These are phyloP conservation scores for Pseudopyricularia javanii DNA, from an alignment of 2,329 filamentous ascomycete genomes.

Conservation along the genomic window DNA sequence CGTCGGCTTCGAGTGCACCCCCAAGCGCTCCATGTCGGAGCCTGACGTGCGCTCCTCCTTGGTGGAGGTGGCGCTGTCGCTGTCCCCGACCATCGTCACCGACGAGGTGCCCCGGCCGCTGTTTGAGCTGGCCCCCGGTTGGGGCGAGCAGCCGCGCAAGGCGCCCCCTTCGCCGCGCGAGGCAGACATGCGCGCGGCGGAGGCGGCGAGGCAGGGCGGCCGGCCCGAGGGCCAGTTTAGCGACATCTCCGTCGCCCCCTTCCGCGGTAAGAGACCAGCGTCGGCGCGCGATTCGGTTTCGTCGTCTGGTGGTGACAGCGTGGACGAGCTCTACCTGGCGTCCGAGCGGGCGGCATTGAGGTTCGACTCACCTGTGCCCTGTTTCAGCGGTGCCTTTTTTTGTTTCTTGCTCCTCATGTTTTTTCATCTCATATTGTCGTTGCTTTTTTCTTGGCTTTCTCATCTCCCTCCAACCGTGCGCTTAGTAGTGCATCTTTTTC, in stretches of 20 bases:
- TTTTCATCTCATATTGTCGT: no score
- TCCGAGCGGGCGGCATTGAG: neutral
- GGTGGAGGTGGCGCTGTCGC: neutral
- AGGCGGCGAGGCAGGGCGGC: neutral
- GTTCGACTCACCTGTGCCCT: neutral
- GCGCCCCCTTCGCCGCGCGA: neutral
- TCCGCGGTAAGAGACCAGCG: neutral
- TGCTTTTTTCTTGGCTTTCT: no score
- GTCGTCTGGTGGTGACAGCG: neutral
- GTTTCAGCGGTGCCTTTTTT: neutral
- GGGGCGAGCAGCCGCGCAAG: neutral
- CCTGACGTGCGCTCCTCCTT: neutral
- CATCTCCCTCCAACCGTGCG: no score
- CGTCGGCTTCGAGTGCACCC: neutral
- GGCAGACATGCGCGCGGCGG: neutral
- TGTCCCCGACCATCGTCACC: neutral
- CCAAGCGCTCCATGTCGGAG: neutral
- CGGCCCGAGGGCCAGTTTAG: neutral
- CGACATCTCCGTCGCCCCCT: neutral
- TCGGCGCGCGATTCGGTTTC: neutral
- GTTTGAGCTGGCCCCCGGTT: neutral
- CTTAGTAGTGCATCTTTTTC: neutral
- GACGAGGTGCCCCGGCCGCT: neutral
- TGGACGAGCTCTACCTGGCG: neutral
- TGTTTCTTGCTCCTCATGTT: neutral